Conservation (phyloP, 1,284 basidiomycete species). For the Vanrija sp. region DNA sequence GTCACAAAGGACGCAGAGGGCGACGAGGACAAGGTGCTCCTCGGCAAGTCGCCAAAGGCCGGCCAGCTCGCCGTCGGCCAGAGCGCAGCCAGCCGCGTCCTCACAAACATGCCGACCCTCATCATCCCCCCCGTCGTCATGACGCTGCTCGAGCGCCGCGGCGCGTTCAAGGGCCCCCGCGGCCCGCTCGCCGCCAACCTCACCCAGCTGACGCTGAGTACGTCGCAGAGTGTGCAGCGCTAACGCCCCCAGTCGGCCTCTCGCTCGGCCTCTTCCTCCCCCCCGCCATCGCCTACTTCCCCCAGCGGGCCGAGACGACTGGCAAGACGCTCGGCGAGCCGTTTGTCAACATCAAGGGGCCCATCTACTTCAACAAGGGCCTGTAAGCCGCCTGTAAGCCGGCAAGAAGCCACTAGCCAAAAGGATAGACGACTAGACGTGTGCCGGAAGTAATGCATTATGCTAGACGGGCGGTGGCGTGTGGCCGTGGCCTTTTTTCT, state of each 20-base stretch:
- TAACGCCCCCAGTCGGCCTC: conserved; percentile 45
- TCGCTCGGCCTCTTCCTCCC: conserved; percentile 54
- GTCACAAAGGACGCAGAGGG: conserved; percentile 26
- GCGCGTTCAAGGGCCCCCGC: conserved; percentile 47
- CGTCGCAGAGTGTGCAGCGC: conserved; percentile 11
- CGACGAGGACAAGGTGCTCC: conserved; percentile 36
- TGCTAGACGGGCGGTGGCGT: too few relatives aligned
- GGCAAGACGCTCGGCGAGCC: conserved; percentile 47
- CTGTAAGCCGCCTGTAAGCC: too few relatives aligned
- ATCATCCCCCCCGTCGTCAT: conserved; percentile 54
- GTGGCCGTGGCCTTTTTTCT: too few relatives aligned
- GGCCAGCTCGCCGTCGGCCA: conserved; percentile 54
- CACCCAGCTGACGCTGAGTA: conserved; percentile 48
- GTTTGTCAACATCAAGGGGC: conserved; percentile 39
- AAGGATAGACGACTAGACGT: too few relatives aligned
- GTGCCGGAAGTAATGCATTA: too few relatives aligned
- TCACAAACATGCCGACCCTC: conserved; percentile 56
- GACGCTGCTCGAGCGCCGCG: conserved; percentile 48
- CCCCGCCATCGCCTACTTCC: conserved; percentile 56
- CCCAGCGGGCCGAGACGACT: conserved; percentile 50
- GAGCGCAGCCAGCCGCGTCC: conserved; percentile 52
- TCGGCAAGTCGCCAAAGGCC: conserved; percentile 51
- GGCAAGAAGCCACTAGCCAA: too few relatives aligned
- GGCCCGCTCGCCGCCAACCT: conserved; percentile 34
- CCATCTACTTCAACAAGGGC: conserved; percentile 56